A percentile compares a stretch with the other conserved stretches of the same genome.
phyloP scores from a whole-genome alignment of 345 rosid genomes.

The Syzygium aromaticum region DNA sequence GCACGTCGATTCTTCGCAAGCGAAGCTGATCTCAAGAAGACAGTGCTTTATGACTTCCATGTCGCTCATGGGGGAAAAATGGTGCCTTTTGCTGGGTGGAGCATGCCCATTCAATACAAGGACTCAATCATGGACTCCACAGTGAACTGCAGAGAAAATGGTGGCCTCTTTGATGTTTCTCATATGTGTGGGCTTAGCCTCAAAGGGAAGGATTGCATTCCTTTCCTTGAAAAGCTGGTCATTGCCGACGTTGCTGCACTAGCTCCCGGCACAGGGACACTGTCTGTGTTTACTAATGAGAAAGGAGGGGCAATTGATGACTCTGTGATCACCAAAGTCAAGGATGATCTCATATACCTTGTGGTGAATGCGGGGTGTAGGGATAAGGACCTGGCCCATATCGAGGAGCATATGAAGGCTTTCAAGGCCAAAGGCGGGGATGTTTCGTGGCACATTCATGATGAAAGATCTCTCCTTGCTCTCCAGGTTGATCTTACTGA shows the following conservation, averaged over 20 bases:
- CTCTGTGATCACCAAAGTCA: constrained; percentile 88
- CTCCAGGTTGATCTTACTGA: constrained; percentile 53
- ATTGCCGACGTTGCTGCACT: constrained; percentile 92
- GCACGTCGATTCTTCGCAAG: constrained; percentile 66
- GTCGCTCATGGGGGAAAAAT: constrained; percentile 79
- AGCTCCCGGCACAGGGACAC: constrained; percentile 77
- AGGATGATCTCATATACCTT: constrained; percentile 68
- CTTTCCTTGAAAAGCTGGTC: constrained; percentile 91
- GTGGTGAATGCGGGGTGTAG: constrained; percentile 99
- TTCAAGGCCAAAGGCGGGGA: constrained; percentile 89
- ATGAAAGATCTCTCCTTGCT: constrained; percentile 97
- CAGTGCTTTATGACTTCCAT: constrained; percentile 84
- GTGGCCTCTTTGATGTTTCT: constrained; percentile 86
- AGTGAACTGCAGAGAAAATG: constrained; percentile 81
- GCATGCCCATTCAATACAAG: constrained; percentile 99
- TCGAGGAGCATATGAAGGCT: constrained; percentile 91
- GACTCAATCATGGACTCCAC: constrained; percentile 98
- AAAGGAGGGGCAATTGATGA: constrained; percentile 97
- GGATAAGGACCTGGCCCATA: constrained; percentile 97
- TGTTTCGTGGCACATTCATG: constrained; percentile 95
- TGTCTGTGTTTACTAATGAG: constrained; percentile 89
- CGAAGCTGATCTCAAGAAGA: constrained; percentile 80
- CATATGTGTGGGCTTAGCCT: constrained; percentile 98
- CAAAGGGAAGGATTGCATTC: constrained; percentile 82
- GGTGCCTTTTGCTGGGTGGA: constrained; percentile 99